Evolutionary conservation across 2,329 filamentous ascomycete genomes (phyloP), one percentile per base, ranked within the genome.

Genomic region (Venturia pyrina): DNA sequence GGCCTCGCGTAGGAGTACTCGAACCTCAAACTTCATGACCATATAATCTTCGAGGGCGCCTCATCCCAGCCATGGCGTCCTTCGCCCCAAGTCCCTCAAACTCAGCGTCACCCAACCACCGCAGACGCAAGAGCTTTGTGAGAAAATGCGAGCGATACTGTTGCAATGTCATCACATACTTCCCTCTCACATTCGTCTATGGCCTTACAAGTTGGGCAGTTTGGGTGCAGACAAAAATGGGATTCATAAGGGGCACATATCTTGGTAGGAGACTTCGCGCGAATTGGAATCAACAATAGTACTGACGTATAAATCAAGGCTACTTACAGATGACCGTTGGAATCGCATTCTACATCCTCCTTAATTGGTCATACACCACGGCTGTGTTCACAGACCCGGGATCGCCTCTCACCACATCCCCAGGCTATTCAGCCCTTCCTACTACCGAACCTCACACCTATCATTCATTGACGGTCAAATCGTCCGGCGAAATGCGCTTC

Each of bases 301-400:
- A 17, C 40, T 46, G 21, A 62, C 37, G 21, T 59, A 28, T 79
- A 76, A 13, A 76, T 5, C 79, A 83, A 77, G 77, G 77, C 40
- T 73, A 74, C 66, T 68, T 80, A 63, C 79, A 79, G 2, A 90
- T 89, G 11, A 73, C 83, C 50, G 74, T 90, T 64, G 91, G 88
- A 60, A 75, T 93, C 68, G 67, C 84, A 43, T 83, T 98, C 68
- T 98, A 93, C 74, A 70, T 85, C 65, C 81, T 96, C 72, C 86
- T 96, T 68, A 93, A 95, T 76, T 89, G 88, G 83, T 93, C 85
- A 72, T 99, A 99, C 79, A 95, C 91, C 0, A 87, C 88, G 57
- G 95, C 95, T 72, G 93, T 98, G 69, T 97, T 98, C 78, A 96
- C 91, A 32, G 86, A 89, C 69, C 93, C 95, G 6, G 95, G 95